These are phyloP conservation scores for Aureobasidium sp. DNA, from an alignment of 2,329 filamentous ascomycete species.

Conservation along the genomic window DNA sequence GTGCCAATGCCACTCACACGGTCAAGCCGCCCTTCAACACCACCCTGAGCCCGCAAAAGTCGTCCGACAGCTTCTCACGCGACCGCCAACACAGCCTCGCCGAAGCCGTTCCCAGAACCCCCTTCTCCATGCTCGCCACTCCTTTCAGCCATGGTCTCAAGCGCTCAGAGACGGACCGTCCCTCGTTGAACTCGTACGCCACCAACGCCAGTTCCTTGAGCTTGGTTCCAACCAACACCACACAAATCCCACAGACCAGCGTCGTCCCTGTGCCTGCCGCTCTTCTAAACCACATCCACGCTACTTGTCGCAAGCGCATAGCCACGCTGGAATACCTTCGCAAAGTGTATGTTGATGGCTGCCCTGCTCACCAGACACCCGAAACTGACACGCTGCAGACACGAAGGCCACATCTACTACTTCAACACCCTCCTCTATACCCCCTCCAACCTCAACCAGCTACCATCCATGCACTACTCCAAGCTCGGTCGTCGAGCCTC, in stretches of 20 bases:
- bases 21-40: conserved; percentile 6
- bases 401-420: conserved; percentile 93
- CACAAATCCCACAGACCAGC: background rate
- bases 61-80: conserved; percentile 19
- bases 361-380: background rate
- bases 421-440: conserved; percentile 96
- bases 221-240: background rate
- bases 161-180: conserved; percentile 9
- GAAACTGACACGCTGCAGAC: conserved; percentile 42
- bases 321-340: conserved; percentile 87
- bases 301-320: conserved; percentile 84
- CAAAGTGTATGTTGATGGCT: conserved; percentile 62
- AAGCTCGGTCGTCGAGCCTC: conserved; percentile 84
- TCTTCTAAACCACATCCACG: conserved; percentile 63
- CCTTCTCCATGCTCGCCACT: conserved; percentile 12
- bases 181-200: background rate
- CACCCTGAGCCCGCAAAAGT: conserved; percentile 22
- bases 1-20: conserved; percentile 14
- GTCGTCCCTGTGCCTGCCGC: conserved; percentile 47
- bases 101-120: conserved; percentile 8
- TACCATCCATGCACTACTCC: conserved; percentile 76
- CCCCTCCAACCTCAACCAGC: conserved; percentile 65
- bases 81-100: background rate
- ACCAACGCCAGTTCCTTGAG: background rate
- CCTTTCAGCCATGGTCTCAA: conserved; percentile 11